Base-by-base conservation (phyloP, 345 rosid species). In the Physaria fendleri region DNA sequence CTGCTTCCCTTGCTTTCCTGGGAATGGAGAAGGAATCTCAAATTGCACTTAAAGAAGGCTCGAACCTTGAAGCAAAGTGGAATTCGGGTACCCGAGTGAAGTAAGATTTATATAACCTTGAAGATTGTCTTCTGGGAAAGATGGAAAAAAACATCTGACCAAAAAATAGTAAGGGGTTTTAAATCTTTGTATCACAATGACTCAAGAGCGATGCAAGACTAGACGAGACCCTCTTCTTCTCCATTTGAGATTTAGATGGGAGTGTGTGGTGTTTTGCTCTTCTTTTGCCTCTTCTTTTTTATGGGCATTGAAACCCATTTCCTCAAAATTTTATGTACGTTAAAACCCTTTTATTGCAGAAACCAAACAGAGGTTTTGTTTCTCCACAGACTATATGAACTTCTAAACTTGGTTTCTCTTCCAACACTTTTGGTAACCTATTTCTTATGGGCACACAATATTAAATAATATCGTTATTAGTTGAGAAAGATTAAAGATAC, bases 21-120 rank as follows among this genome's bases (percentile, higher is more conserved):
- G 95, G 90, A 54, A 88, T 72, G 85, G 96, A 85, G 74, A 82
- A 72, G 5, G 98, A 91, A 72, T 85, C 96, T 44, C 83, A 80
- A 47, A 71, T 79, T 32, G 92, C 98, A 30, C 81, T 91, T 5
- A 78, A 80, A 68, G 98, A 91, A 47, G 96, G 85, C 2, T 68
- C 91, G 5, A 68, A 79, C 61, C 88, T 82, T 18, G 98, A 91
- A 77, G 78, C 60, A 41, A 82, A 77, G 59, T 62, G 69, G 64
- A 55, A 45, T 45, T 37, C 56, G 43, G 23, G 56, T 25, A 35
- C 67, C 18, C 41, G 41, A 24, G 40, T 9, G 35, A 62, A 70
- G 69, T 70, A 33, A 62, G 39, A 55, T 29, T 51, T 21, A 46
- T 24, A 49, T 42, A 47, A n/a, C 12, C 15, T 48, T 32, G 51